A percentile compares a stretch with the other conserved stretches of the same genome.
These are phyloP conservation scores for Citeromyces matritensis DNA, from an alignment of 805 yeast genomes.

Conservation along the genomic window DNA sequence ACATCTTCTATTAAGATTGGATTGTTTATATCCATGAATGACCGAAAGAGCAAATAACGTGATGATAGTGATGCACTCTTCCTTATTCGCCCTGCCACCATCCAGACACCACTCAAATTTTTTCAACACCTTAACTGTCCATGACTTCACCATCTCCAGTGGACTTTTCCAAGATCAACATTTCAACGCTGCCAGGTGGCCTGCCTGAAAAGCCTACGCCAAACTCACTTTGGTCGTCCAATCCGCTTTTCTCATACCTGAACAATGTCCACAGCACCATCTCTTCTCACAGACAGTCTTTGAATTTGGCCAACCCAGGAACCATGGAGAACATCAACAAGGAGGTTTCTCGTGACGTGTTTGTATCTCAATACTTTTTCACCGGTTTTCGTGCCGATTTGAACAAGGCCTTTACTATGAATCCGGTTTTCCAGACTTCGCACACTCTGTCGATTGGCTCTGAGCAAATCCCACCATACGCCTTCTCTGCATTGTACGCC, in stretches of 20 bases:
- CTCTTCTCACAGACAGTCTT: conserved; percentile 62
- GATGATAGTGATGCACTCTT: no score
- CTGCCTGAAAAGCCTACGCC: conserved; percentile 36
- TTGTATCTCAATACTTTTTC: conserved; percentile 78
- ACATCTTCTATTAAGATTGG: no score
- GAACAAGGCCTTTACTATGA: conserved; percentile 78
- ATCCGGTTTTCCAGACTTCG: conserved; percentile 93
- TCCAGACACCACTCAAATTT: conserved; percentile 3
- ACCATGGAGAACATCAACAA: conserved; percentile 85
- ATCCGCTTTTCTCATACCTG: conserved; percentile 69
- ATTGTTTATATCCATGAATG: no score
- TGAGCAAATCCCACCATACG: conserved; percentile 74
- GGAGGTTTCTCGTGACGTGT: conserved; percentile 90
- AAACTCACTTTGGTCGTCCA: conserved; percentile 60
- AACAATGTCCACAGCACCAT: conserved; percentile 63
- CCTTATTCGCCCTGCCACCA: no score
- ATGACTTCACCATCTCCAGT: conserved; percentile 3
- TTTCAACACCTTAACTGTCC: neutral
- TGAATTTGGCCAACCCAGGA: conserved; percentile 85
- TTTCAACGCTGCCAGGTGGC: conserved; percentile 45
- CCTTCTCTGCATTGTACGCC: conserved; percentile 81
- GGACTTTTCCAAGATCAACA: conserved; percentile 11
- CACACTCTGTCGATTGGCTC: conserved; percentile 88
- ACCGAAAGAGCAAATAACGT: no score
- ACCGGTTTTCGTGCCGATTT: conserved; percentile 95